Base-by-base conservation (phyloP, 768 basidiomycete species). In the Trametes cubensis region DNA sequence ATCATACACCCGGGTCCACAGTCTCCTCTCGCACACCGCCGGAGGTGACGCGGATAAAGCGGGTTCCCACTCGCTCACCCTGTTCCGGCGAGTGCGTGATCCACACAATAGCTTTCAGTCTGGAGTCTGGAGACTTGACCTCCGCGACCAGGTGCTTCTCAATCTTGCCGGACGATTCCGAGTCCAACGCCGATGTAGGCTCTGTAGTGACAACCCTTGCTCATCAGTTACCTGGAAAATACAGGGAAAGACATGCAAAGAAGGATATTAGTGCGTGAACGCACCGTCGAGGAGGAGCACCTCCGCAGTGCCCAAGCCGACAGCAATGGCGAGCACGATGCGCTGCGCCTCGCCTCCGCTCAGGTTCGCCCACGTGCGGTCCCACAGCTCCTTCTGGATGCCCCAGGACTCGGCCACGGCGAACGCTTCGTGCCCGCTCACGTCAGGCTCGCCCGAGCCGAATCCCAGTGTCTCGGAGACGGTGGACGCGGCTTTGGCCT, bases 321-420 rank as follows among this genome's bases (percentile, higher is more conserved):
- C 70, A 0, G 90, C 90, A 10, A 88, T 80, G 18, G 93, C 90
- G 55, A 95, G 72, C 11, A 87, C 84, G n/a, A 95, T 83, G 49
- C 94, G 80, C 72, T 96, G 94, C 1, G 85, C 81, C 72, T 96
- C 94, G 18, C 94, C 94, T 1, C 93, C 94, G 66, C 90, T 93
- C 68, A 96, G 75, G 47, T 83, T 85, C 10, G 83, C 74, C 94
- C 94, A 96, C 14, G 82, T 80, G 34, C 93, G 79, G 61, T 85
- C 83, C 93, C 94, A 95, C 21, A 95, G 78, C 45, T 83, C 79
- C 2, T 76, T 68, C 6, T 85, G 82, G 40, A 94, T 77, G 3
- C 84, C 88, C 90, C 92, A 95, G 8, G 75, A 66, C 51, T 77
- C 75, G 6, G 86, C 83, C 17, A 92, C 74, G 8, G 83, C 80